These are phyloP conservation scores for Cyclotella choctawhatcheeana DNA, from an alignment of 108 stramenopile species.

Conservation along the genomic window DNA sequence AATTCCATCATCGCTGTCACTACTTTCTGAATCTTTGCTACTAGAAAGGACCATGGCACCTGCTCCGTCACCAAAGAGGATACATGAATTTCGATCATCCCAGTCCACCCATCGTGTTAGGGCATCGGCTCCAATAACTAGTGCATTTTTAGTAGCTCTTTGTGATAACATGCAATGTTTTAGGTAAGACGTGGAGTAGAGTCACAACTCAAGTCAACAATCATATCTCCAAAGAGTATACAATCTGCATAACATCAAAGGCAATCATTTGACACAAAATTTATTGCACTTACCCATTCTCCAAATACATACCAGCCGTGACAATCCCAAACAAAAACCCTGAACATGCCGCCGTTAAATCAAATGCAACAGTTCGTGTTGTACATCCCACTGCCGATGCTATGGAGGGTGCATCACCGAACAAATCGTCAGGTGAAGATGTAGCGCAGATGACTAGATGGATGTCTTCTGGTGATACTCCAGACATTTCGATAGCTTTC, in stretches of 20 bases:
- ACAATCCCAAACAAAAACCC: slow-evolving; percentile 95
- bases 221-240: no score
- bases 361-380: slow-evolving; percentile 80
- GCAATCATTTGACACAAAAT: not conserved
- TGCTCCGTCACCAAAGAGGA: slow-evolving; percentile 97
- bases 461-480: slow-evolving; percentile 71
- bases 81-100: slow-evolving; percentile 95
- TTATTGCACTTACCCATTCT: slow-evolving; percentile 30
- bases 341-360: slow-evolving; percentile 95
- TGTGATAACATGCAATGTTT: not conserved
- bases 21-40: slow-evolving; percentile 35
- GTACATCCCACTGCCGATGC: slow-evolving; percentile 81
- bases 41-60: slow-evolving; percentile 90
- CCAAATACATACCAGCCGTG: slow-evolving; percentile 91
- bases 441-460: slow-evolving; percentile 93
- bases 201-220: no score
- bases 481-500: slow-evolving; percentile 81
- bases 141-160: slow-evolving; percentile 67
- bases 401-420: slow-evolving; percentile 93
- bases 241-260: no score
- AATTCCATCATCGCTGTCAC: slow-evolving; percentile 36
- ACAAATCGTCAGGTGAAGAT: slow-evolving; percentile 94
- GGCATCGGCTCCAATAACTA: slow-evolving; percentile 95
- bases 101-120: slow-evolving; percentile 95
- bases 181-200: not conserved